These are phyloP conservation scores for Lasiodiplodia sp. DNA, from an alignment of 2,329 filamentous ascomycete species.

Conservation along the genomic window DNA sequence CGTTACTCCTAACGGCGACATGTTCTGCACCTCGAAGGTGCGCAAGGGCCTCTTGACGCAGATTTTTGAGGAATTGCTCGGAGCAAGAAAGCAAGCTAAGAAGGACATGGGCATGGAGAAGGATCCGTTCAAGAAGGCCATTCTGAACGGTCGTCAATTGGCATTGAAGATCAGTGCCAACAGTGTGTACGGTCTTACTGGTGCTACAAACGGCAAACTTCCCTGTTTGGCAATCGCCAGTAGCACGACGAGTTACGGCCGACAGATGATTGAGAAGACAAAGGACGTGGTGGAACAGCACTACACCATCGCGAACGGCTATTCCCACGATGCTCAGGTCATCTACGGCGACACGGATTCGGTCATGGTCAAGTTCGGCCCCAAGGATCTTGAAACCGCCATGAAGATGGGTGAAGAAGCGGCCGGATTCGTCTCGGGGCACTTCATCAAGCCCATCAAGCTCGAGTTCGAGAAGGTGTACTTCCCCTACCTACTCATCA, in stretches of 20 bases:
- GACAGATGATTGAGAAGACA: slow-evolving; percentile 98
- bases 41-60: slow-evolving; percentile 92
- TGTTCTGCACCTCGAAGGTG: slow-evolving; percentile 87
- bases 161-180: slow-evolving; percentile 97
- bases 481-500: slow-evolving; percentile 96
- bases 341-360: slow-evolving; percentile 99
- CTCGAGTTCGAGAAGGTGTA: slow-evolving; percentile 99
- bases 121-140: slow-evolving; percentile 96
- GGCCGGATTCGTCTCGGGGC: slow-evolving; percentile 83
- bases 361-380: slow-evolving; percentile 99
- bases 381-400: slow-evolving; percentile 81
- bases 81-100: slow-evolving; percentile 95
- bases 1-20: slow-evolving; percentile 90
- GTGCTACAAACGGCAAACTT: slow-evolving; percentile 93
- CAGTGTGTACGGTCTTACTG: slow-evolving; percentile 96
- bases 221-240: slow-evolving; percentile 95
- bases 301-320: slow-evolving; percentile 93
- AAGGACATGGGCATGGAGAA: slow-evolving; percentile 86
- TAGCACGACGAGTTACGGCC: slow-evolving; percentile 95
- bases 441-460: slow-evolving; percentile 97
- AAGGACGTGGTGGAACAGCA: slow-evolving; percentile 92
- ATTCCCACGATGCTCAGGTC: slow-evolving; percentile 92
- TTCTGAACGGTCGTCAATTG: slow-evolving; percentile 94
- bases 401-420: slow-evolving; percentile 98
- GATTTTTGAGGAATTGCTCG: slow-evolving; percentile 91